Evolutionary conservation across 192 early-diverging fungal genomes (phyloP).

Genomic region (Coemansia sp.): DNA sequence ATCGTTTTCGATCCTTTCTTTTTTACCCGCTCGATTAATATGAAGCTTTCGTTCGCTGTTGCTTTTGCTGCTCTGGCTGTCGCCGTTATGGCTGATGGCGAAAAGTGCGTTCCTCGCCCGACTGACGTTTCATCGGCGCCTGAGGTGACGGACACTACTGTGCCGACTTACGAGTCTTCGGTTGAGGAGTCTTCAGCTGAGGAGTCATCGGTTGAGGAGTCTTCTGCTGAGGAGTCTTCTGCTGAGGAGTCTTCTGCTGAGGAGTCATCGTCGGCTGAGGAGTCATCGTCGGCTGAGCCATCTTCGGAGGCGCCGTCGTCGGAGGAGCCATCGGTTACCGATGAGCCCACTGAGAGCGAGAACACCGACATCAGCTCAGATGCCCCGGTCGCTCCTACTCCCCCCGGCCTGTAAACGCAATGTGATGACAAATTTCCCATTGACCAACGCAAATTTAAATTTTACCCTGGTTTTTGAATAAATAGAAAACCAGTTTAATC

Average conservation of each 20-base stretch:
- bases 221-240: no score
- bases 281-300: neutral
- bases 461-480: neutral
- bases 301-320: neutral
- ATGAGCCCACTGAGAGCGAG: conserved; percentile 2
- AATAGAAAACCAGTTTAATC: conserved; percentile 6
- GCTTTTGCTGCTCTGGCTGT: conserved; percentile 11
- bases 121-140: conserved; percentile 18
- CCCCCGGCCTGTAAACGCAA: neutral
- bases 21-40: neutral
- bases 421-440: neutral
- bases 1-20: no score
- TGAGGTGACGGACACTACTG: neutral
- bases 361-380: conserved; percentile 1
- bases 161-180: no score
- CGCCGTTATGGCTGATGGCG: conserved; percentile 16
- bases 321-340: neutral
- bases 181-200: no score
- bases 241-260: no score
- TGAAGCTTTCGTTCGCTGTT: conserved; percentile 3
- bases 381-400: conserved; percentile 3
- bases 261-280: neutral
- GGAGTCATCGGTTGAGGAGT: no score
- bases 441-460: neutral
- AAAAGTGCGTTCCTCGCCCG: conserved; percentile 51